Conservation (phyloP, 768 basidiomycete genomes). For the Fomitopsis serialis region DNA sequence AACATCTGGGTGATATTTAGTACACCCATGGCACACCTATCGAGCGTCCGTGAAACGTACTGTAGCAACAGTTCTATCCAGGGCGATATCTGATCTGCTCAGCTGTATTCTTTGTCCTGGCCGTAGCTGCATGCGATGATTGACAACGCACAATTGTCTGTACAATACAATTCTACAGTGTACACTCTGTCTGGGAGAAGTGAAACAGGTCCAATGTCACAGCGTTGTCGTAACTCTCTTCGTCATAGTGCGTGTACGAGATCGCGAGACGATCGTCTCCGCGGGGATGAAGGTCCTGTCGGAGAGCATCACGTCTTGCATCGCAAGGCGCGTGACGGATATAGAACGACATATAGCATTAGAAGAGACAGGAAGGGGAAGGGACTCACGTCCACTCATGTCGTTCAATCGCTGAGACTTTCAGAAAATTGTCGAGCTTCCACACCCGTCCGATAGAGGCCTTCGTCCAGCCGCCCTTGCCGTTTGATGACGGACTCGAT, state of each 20-base stretch:
- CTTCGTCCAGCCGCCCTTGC: constrained; percentile 24
- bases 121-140: constrained; percentile 2
- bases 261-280: constrained; percentile 29
- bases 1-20: too few species aligned
- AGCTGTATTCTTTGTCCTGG: constrained; percentile 5
- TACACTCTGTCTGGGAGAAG: constrained; percentile 24
- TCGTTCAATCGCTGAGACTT: constrained; percentile 22
- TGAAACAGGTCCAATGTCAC: constrained; percentile 37
- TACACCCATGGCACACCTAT: too few species aligned
- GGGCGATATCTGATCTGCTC: too few species aligned
- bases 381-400: constrained; percentile 16
- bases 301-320: constrained; percentile 37
- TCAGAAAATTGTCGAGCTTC: constrained; percentile 30
- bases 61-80: too few species aligned
- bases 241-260: constrained; percentile 25
- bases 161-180: constrained; percentile 13
- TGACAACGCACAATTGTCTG: too few species aligned
- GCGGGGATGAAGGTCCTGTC: constrained; percentile 37
- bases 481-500: constrained; percentile 18
- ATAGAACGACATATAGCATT: neutral
- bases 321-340: constrained; percentile 25
- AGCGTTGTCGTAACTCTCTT: constrained; percentile 28
- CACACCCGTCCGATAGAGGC: constrained; percentile 23
- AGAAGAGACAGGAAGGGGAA: too few species aligned
- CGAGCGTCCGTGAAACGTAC: too few species aligned